A percentile compares a stretch with the other conserved stretches of the same genome.
phyloP scores from a whole-genome alignment of 495 filamentous ascomycete genomes.

The Gamarada debralockiae region DNA sequence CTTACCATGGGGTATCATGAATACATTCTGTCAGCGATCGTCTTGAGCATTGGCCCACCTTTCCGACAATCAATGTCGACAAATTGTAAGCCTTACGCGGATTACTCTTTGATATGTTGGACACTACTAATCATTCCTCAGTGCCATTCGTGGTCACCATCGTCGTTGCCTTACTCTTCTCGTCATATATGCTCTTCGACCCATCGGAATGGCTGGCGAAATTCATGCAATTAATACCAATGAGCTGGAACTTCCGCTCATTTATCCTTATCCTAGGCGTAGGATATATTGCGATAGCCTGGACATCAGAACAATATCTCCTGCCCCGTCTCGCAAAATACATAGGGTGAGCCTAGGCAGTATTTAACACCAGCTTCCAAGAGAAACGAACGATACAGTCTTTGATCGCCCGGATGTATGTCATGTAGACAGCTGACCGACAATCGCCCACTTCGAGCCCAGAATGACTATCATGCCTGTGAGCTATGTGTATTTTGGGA shows the following conservation, averaged over 20 bases:
- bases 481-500: not conserved
- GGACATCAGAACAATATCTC: slow-evolving; percentile 63
- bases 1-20: too few species aligned
- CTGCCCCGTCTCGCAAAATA: slow-evolving; percentile 67
- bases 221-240: slow-evolving; percentile 81
- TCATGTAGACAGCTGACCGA: slow-evolving; percentile 4
- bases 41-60: slow-evolving; percentile 84
- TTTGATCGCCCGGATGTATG: slow-evolving; percentile 18
- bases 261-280: slow-evolving; percentile 66
- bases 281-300: slow-evolving; percentile 61
- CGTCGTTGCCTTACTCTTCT: slow-evolving; percentile 57
- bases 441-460: slow-evolving; percentile 1
- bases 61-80: slow-evolving; percentile 77
- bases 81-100: slow-evolving; percentile 60
- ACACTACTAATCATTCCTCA: slow-evolving; percentile 27
- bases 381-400: slow-evolving; percentile 15
- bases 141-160: slow-evolving; percentile 83
- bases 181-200: slow-evolving; percentile 71
- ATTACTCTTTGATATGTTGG: not conserved
- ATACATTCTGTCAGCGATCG: slow-evolving; percentile 84
- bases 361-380: too few species aligned
- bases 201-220: slow-evolving; percentile 62
- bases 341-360: slow-evolving; percentile 55
- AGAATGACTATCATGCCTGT: not conserved
- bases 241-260: slow-evolving; percentile 66